These are phyloP conservation scores for Casuarina glauca DNA, from an alignment of 306 rosid species.

Conservation along the genomic window DNA sequence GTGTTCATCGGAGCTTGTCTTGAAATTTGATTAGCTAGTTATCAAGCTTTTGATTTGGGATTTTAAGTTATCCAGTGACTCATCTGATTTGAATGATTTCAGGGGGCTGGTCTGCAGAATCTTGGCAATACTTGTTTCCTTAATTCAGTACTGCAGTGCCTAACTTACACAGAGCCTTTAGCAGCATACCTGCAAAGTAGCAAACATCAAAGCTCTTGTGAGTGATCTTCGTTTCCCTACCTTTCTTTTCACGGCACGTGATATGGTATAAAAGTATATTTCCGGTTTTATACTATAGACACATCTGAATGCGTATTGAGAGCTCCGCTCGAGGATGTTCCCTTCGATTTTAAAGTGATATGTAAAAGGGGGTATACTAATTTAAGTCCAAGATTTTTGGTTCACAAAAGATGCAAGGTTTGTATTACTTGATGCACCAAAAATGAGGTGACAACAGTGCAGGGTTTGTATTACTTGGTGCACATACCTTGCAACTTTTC, in stretches of 20 bases:
- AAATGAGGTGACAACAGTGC: too few relatives aligned
- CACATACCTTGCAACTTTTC: background rate
- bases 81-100: constrained; percentile 29
- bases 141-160: constrained; percentile 89
- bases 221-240: constrained; percentile 18
- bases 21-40: background rate
- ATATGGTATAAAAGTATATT: background rate
- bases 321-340: background rate
- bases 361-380: too few relatives aligned
- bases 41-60: background rate
- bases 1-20: background rate
- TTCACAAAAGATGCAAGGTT: too few relatives aligned
- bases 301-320: background rate
- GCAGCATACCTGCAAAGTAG: constrained; percentile 98
- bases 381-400: too few relatives aligned
- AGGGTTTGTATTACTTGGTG: background rate
- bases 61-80: background rate
- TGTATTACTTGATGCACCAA: too few relatives aligned
- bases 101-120: constrained; percentile 95
- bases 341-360: background rate
- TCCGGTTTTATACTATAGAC: background rate
- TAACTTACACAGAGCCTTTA: constrained; percentile 92
- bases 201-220: constrained; percentile 88
- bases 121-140: constrained; percentile 96
- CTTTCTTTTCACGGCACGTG: too few relatives aligned